These are phyloP conservation scores for Agaricus blazei DNA, from an alignment of 768 basidiomycete genomes.

Conservation along the genomic window DNA sequence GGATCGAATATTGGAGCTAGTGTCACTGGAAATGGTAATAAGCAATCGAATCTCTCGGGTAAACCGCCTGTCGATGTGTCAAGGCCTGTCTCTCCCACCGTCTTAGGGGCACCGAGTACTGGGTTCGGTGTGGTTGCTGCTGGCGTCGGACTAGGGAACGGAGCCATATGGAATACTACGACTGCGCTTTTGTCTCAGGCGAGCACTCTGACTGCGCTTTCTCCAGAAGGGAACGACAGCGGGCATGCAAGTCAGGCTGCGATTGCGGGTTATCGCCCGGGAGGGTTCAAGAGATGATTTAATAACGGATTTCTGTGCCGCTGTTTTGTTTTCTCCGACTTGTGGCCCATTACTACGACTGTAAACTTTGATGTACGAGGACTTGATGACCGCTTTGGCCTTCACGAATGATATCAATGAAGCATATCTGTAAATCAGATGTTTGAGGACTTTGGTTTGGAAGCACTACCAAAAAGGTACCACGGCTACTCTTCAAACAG, in stretches of 20 bases:
- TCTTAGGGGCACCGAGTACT: not conserved
- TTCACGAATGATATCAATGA: too few species aligned
- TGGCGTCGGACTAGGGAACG: constrained; percentile 7
- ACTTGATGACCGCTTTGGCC: too few species aligned
- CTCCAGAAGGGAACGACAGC: not conserved
- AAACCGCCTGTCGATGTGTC: not conserved
- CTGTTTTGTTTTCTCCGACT: too few species aligned
- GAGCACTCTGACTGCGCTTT: not conserved
- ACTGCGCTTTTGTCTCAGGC: not conserved
- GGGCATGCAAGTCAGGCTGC: not conserved
- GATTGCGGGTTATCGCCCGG: not conserved
- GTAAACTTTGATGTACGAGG: too few species aligned
- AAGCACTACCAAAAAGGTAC: too few species aligned
- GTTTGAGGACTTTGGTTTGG: too few species aligned
- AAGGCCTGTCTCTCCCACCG: constrained; percentile 5
- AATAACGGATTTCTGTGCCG: not conserved
- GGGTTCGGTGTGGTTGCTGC: constrained; percentile 7
- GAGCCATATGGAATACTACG: constrained; percentile 4
- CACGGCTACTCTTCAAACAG: too few species aligned
- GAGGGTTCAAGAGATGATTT: not conserved
- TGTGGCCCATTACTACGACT: too few species aligned
- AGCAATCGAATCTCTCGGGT: not conserved
- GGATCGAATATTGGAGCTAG: not conserved
- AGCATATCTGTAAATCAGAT: too few species aligned
- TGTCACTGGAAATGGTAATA: not conserved